Base-by-base conservation (phyloP, 1,284 basidiomycete genomes). In the Meira miltonrushii region DNA sequence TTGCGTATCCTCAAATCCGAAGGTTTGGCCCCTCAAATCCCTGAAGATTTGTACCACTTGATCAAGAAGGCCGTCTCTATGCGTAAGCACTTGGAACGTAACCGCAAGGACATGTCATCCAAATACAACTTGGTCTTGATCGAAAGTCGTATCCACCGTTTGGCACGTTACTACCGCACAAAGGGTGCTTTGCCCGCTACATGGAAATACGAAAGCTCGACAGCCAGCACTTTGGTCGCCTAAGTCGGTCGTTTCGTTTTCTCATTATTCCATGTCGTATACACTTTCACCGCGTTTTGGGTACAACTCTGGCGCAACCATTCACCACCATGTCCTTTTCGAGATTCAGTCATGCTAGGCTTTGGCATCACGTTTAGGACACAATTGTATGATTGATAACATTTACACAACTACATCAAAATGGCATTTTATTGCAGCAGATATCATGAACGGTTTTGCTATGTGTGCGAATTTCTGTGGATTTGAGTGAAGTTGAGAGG, bases 31-130 rank as follows among this genome's bases (percentile, higher is more conserved):
- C 93, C 93, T 78, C 85, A 88, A 82, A 92, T 97, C 83, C 94
- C 94, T 76, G 94, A 98, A 87, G 94, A 97, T 86, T 88, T 97
- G 65, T 96, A 92, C 89, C 88, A 92, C 86, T 88, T 96, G 81
- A 89, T 97, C 86, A 97, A 97, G 88, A 97, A 97, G 87, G 94
- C 94, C 80, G 93, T 97, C 80, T 85, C 90, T 72, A 91, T 98
- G 79, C 92, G 94, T 83, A 97, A 97, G 86, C 94, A 97, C 83
- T 87, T 98, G 75, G 92, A 96, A 83, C 85, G 86, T 77, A 97
- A 96, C 90, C 88, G 94, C 80, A 95, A 47, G 28, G 43, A 68
- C 62, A 66, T 67, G 65, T 92, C 84, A 80, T 92, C 90, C 82
- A 96, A 96, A 84, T 97, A 96, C 82, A 81, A 79, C 67, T 79